Evolutionary conservation across 768 basidiomycete genomes (phyloP).

Genomic region (Sarcomyxa edulis): DNA sequence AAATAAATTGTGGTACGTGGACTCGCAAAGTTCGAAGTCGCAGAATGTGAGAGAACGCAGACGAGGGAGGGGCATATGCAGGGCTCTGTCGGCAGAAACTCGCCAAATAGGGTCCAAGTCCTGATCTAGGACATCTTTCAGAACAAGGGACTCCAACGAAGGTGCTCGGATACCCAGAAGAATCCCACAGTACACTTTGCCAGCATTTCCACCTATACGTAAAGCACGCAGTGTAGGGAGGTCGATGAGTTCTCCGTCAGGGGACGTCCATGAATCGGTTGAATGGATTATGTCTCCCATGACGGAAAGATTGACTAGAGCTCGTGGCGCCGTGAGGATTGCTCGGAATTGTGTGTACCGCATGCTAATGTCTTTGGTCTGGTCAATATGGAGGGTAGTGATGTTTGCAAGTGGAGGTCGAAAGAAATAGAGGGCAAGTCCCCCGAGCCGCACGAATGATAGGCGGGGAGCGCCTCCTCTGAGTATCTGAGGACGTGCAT

Average conservation of each 20-base stretch:
- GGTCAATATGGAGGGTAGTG: slow-evolving; percentile 40
- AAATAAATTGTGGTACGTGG: slow-evolving; percentile 24
- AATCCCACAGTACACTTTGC: slow-evolving; percentile 30
- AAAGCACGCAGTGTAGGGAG: slow-evolving; percentile 34
- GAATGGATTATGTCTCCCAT: slow-evolving; percentile 34
- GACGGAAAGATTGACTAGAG: slow-evolving; percentile 35
- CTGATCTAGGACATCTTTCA: slow-evolving; percentile 35
- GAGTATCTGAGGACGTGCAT: slow-evolving; percentile 20
- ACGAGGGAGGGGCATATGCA: slow-evolving; percentile 22
- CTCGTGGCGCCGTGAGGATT: slow-evolving; percentile 27
- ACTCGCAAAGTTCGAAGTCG: slow-evolving; percentile 34
- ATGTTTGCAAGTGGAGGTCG: slow-evolving; percentile 28
- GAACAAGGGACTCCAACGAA: slow-evolving; percentile 29
- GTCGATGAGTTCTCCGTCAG: slow-evolving; percentile 14
- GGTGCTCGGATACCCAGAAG: slow-evolving; percentile 35
- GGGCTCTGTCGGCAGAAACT: slow-evolving; percentile 8
- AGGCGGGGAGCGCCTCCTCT: slow-evolving; percentile 23
- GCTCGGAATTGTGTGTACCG: slow-evolving; percentile 26
- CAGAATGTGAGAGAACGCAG: slow-evolving; percentile 32
- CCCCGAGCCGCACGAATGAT: slow-evolving; percentile 36
- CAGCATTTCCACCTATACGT: slow-evolving; percentile 33
- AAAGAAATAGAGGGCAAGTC: slow-evolving; percentile 35
- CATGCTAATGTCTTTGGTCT: slow-evolving; percentile 30
- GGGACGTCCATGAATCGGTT: slow-evolving; percentile 20
- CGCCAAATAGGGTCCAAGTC: slow-evolving; percentile 35